These are phyloP conservation scores for Cephalotrichum gorgonifer DNA, from an alignment of 2,329 filamentous ascomycete genomes.

Conservation along the genomic window DNA sequence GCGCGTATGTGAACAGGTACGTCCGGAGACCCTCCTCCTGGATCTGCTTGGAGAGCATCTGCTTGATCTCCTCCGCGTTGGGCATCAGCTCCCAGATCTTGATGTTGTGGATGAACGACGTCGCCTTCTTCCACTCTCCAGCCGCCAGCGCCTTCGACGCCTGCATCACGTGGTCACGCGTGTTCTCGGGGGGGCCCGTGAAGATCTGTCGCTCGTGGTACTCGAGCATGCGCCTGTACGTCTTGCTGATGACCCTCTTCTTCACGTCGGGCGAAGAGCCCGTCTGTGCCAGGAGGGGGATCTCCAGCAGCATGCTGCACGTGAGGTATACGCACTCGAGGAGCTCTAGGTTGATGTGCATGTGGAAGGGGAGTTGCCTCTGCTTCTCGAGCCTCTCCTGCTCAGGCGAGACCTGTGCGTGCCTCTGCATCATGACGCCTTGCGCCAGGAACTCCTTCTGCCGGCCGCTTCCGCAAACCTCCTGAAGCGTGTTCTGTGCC, in stretches of 20 bases:
- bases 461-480: conserved; percentile 93
- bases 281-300: conserved; percentile 90
- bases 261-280: conserved; percentile 94
- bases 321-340: conserved; percentile 98
- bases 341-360: conserved; percentile 99
- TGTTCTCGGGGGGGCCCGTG: conserved; percentile 96
- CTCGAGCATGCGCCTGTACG: conserved; percentile 96
- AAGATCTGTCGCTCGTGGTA: conserved; percentile 99
- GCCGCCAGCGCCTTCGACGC: conserved; percentile 93
- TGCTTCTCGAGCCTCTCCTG: conserved; percentile 96
- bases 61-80: conserved; percentile 84
- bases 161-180: conserved; percentile 98
- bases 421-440: conserved; percentile 96
- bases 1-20: conserved; percentile 98
- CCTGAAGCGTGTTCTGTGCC: conserved; percentile 92
- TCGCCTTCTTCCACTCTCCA: conserved; percentile 97
- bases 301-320: conserved; percentile 98
- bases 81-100: conserved; percentile 99
- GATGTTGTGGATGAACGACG: conserved; percentile 87
- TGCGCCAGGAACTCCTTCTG: conserved; percentile 97
- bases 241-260: conserved; percentile 98
- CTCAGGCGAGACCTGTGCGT: conserved; percentile 90
- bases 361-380: conserved; percentile 96
- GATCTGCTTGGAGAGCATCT: conserved; percentile 94
- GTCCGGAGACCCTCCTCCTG: conserved; percentile 97